Evolutionary conservation across 2,329 filamentous ascomycete genomes (phyloP), one percentile per base, ranked within the genome.

Genomic region (Hirsutella minnesotensis): DNA sequence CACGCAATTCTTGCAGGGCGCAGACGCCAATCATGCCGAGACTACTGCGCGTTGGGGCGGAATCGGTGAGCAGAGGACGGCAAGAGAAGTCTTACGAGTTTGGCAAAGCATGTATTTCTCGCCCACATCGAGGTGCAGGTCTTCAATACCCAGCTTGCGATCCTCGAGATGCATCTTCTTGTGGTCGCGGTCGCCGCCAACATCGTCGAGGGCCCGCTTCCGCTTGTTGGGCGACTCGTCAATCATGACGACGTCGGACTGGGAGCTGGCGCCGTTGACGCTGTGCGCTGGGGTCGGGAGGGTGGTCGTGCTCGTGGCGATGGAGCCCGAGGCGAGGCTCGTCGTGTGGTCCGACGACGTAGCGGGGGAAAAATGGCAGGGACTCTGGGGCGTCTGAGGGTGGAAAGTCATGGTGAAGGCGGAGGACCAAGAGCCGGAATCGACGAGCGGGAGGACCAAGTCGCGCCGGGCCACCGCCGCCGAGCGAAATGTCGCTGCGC

Each of bases 351-450:
- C 73, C 57, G 66, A 70, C 47, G 66, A 68, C 51, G 68, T 72
- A 53, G 66, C 71, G 49, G 73, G 72, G 51, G 73, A 78, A 56
- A 71, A 67, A 58, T 78, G 73, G 57, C 75, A 79, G 57, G 77
- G 77, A 60, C 77, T 81, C 68, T 81, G 77, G 58, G 78, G 78
- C 53, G 77, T 81, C 56, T 76, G 76, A 53, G 77, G 77, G 60
- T 80, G 76, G 69, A 75, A 79, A 65, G 75, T 77, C 76, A 81
- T 81, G 61, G 62, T 73, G 66, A 18, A 16, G 33, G 33, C 15
- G 15, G 33, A 34, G 15, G 33, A 35, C 8, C 15, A 9, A 9
- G 16, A 18, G 31, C 3, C n/a, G 31, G 12, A 18, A 35, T 16
- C 33, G n/a, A 35, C 33, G 13, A n/a, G 54, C 49, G 46, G 44